A percentile compares a stretch with the other conserved stretches of the same genome.
phyloP scores from a whole-genome alignment of 306 rosid genomes.

The Vigna nakashimae region DNA sequence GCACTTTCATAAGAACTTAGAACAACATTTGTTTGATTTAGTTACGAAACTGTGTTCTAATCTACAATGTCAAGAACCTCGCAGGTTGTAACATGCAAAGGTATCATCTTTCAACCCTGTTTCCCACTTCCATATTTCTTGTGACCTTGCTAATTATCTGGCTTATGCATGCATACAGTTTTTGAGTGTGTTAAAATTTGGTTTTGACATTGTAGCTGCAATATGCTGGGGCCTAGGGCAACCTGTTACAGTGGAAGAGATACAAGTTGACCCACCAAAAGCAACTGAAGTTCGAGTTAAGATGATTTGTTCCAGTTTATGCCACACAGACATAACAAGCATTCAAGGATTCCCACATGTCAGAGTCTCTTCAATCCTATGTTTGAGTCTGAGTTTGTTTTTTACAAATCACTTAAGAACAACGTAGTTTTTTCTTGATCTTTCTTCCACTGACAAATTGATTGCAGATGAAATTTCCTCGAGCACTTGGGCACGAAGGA shows the following conservation, averaged over 20 bases:
- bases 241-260: conserved; percentile 57
- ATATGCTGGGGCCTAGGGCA: conserved; percentile 63
- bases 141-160: neutral
- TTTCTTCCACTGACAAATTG: neutral
- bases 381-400: neutral
- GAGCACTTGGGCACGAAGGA: conserved; percentile 69
- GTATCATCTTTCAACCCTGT: conserved; percentile 13
- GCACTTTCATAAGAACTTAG: neutral
- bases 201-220: conserved; percentile 47
- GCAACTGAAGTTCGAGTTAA: conserved; percentile 59
- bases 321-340: conserved; percentile 59
- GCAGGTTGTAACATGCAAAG: conserved; percentile 48
- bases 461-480: conserved; percentile 55
- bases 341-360: conserved; percentile 52
- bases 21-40: neutral
- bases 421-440: neutral
- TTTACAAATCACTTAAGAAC: neutral
- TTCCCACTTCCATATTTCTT: neutral
- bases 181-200: neutral
- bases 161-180: neutral
- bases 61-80: conserved; percentile 17
- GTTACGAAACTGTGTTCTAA: neutral
- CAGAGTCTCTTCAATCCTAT: conserved; percentile 2
- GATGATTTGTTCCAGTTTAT: conserved; percentile 64
- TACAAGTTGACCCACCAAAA: conserved; percentile 64